Percentiles rank a stretch among this genome's conserved stretches.
Conservation (phyloP, 192 early-diverging fungal species). For the Coemansia sp. region DNA sequence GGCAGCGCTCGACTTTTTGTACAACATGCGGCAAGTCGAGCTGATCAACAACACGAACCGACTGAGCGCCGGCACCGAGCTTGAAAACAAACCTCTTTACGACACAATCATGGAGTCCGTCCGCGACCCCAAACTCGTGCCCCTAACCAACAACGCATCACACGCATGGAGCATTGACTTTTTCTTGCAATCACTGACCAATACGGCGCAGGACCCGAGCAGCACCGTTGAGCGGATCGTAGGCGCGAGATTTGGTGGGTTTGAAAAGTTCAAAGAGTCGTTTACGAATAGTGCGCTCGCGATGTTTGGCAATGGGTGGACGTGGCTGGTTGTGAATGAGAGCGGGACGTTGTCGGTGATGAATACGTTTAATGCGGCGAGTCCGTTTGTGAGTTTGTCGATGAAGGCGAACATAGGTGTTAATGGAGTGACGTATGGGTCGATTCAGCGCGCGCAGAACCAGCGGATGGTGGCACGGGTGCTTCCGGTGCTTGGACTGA, state of each 20-base stretch:
- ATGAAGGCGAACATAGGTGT: slow-evolving; percentile 3
- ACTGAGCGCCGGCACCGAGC: slow-evolving; percentile 41
- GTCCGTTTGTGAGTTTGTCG: slow-evolving; percentile 44
- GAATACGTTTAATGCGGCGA: slow-evolving; percentile 51
- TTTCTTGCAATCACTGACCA: slow-evolving; percentile 48
- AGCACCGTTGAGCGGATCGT: slow-evolving; percentile 31
- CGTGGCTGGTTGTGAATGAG: slow-evolving; percentile 51
- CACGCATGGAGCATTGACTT: slow-evolving; percentile 59
- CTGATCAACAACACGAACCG: slow-evolving; percentile 53
- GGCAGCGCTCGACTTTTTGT: slow-evolving; percentile 43
- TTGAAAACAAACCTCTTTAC: slow-evolving; percentile 35
- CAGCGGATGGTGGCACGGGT: slow-evolving; percentile 29
- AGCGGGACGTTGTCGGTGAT: slow-evolving; percentile 43
- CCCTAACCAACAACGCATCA: slow-evolving; percentile 50
- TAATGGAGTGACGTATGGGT: slow-evolving; percentile 26
- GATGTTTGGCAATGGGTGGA: slow-evolving; percentile 57
- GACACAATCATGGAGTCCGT: slow-evolving; percentile 34
- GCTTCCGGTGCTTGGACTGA: slow-evolving; percentile 46
- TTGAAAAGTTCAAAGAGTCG: slow-evolving; percentile 44
- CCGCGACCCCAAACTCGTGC: slow-evolving; percentile 28
- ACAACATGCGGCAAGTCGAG: slow-evolving; percentile 48
- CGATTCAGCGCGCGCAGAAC: slow-evolving; percentile 18
- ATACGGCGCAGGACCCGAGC: slow-evolving; percentile 15
- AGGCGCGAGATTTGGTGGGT: slow-evolving; percentile 31
- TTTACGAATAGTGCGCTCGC: slow-evolving; percentile 40